Evolutionary conservation across 202 grass and related monocot species (phyloP), one percentile per base, ranked within the genome.

Genomic region (Carex sylvatica): DNA sequence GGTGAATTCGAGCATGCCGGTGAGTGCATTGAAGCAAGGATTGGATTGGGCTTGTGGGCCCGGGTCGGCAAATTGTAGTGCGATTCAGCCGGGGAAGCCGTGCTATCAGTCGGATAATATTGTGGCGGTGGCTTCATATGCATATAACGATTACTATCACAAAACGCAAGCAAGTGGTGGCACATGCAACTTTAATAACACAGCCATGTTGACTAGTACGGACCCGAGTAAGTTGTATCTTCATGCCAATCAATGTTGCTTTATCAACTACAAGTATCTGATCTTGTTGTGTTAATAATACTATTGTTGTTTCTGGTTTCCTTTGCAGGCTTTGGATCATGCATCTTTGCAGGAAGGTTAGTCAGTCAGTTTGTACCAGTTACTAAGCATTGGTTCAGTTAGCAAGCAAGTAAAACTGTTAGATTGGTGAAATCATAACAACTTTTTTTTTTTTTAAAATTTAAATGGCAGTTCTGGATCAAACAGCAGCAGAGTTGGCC

Each of bases 31-130:
- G 67, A 99, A 96, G 83, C 88, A 92, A 91, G 91, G 96, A 46
- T 90, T 99, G 85, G 96, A 99, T 84, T 99, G 96, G 96, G 96
- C 91, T 78, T 99, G 96, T 80, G 96, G 96, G n/a, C 86, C 96
- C 82, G 96, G 96, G 71, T 91, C 92, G 2, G 96, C 93, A 87
- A 99, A 99, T 71, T 99, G 96, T 77, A 95, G 88, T 80, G 91
- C 86, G 20, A 87, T 99, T 90, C 96, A 99, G 83, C 91, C 89
- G 66, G 93, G 93, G 11, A 88, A 96, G 49, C 86, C 88, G 9
- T 99, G 96, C 83, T 99, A 92, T 89, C 84, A 92, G 80, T 82
- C 89, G 23, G 65, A 96, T 86, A 89, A 96, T 85, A 93, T 99
- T 85, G 91, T 84, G 26, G 92, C 59, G 36, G 85, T 99, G 73